Evolutionary conservation across 169 alveolate species (phyloP), one percentile per base, ranked within the genome.

Genomic region (Plasmodium yoelii): DNA sequence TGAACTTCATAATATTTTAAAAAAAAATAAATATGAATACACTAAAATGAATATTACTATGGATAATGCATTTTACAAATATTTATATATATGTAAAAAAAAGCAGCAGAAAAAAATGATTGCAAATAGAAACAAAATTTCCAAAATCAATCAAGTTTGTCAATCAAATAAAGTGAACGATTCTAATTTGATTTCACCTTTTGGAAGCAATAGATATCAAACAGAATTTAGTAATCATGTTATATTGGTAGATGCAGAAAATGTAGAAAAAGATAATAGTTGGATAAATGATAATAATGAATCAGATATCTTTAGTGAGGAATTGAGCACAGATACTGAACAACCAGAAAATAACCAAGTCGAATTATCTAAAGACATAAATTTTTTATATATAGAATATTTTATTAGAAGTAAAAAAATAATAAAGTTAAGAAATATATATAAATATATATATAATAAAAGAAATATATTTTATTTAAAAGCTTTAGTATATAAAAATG

Each of bases 331-430:
- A 0, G 13, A 57, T 18, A 9, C 5, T 15, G n/a, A 15, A 2
- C 26, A 7, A 3, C 8, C 65, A 18, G 65, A 15, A 51, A 51
- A 10, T 56, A 24, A 15, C 49, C 1, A 53, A 24, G 28, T n/a
- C 26, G 15, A 49, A 12, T 5, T 55, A 13, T 55, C 24, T 56
- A 69, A 42, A 15, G 80, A 55, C 15, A 49, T 69, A 19, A 53
- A 55, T 13, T 69, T 80, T 55, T 69, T 80, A 8, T 67, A 80
- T 49, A 53, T 69, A 24, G 90, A 80, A 69, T 80, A 69, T 71
- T 65, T 59, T 46, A 80, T 80, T 34, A 18, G 82, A 9, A 80
- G 55, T 46, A 80, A 67, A 47, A 80, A 47, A 13, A 6, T 64
- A 1, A 5, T 49, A 0, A 57, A 80, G 34, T 1, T 80, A 5